Evolutionary conservation across 352 stramenopile species (phyloP).

Genomic region (Globisporangium megalacanthum): DNA sequence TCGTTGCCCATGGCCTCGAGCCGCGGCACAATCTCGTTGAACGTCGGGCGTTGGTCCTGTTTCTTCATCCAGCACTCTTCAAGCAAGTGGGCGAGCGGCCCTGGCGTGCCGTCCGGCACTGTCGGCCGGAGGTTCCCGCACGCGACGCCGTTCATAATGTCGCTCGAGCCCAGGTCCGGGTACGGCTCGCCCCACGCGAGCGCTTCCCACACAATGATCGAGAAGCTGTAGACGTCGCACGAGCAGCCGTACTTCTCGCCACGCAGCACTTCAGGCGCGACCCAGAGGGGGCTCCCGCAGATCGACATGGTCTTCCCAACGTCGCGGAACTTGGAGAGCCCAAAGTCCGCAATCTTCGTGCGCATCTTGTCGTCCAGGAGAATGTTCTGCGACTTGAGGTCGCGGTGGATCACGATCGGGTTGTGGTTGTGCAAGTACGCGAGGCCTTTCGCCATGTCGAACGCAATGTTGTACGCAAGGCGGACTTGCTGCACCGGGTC

Average conservation of each 20-base stretch:
- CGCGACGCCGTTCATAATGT: constrained; percentile 84
- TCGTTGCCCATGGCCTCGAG: constrained; percentile 80
- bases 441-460: constrained; percentile 91
- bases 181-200: constrained; percentile 79
- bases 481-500: constrained; percentile 48
- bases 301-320: constrained; percentile 86
- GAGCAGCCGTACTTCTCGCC: constrained; percentile 79
- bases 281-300: constrained; percentile 77
- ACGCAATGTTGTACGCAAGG: constrained; percentile 76
- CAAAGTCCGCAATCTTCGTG: constrained; percentile 83
- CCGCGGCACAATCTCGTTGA: constrained; percentile 77
- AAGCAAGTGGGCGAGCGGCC: constrained; percentile 44
- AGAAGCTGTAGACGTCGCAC: constrained; percentile 86
- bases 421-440: constrained; percentile 97
- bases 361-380: constrained; percentile 79
- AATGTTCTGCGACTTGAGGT: constrained; percentile 81
- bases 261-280: constrained; percentile 70
- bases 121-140: constrained; percentile 66
- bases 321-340: constrained; percentile 78
- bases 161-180: constrained; percentile 68
- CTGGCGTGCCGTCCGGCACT: constrained; percentile 60
- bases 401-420: constrained; percentile 96
- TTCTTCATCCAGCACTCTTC: constrained; percentile 86
- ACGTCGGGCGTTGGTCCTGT: constrained; percentile 69
- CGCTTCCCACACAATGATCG: constrained; percentile 86